A percentile compares a stretch with the other conserved stretches of the same genome.
Conservation (phyloP, 2,329 filamentous ascomycete genomes). For the Aspergillus fijiensis region DNA sequence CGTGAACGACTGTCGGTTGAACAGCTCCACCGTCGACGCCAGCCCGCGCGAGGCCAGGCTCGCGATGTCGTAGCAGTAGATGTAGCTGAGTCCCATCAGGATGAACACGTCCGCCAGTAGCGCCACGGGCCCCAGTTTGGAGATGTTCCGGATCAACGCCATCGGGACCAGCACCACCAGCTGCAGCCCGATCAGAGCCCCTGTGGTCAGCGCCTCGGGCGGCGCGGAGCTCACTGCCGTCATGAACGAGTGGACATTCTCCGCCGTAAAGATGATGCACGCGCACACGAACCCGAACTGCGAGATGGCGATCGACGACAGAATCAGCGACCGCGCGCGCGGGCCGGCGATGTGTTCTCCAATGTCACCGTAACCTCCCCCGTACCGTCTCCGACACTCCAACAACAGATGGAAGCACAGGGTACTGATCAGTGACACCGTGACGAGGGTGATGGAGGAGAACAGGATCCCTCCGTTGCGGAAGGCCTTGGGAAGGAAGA, state of each 20-base stretch:
- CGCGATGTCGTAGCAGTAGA: slow-evolving; percentile 89
- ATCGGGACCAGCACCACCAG: slow-evolving; percentile 91
- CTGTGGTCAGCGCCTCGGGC: slow-evolving; percentile 53
- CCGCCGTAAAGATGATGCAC: slow-evolving; percentile 73
- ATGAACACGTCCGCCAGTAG: slow-evolving; percentile 92
- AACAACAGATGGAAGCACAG: slow-evolving; percentile 71
- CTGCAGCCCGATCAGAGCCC: slow-evolving; percentile 70
- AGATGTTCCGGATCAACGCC: slow-evolving; percentile 88
- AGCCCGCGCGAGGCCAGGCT: slow-evolving; percentile 69
- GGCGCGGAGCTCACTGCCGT: slow-evolving; percentile 57
- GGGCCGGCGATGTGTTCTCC: slow-evolving; percentile 65
- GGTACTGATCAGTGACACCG: slow-evolving; percentile 65
- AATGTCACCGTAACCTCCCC: slow-evolving; percentile 73
- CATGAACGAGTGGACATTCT: slow-evolving; percentile 69
- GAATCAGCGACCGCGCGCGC: slow-evolving; percentile 63
- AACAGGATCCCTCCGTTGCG: slow-evolving; percentile 76
- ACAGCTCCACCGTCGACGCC: slow-evolving; percentile 79
- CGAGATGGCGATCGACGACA: slow-evolving; percentile 69
- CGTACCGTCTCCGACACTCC: slow-evolving; percentile 62
- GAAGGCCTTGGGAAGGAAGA: slow-evolving; percentile 79
- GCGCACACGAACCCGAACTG: slow-evolving; percentile 78
- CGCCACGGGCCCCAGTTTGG: slow-evolving; percentile 89
- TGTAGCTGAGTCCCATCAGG: slow-evolving; percentile 80
- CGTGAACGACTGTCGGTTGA: slow-evolving; percentile 88
- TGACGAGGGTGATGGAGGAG: slow-evolving; percentile 66